Evolutionary conservation across 2,329 filamentous ascomycete species (phyloP), one percentile per base, ranked within the genome.

Genomic region (Fusarium begoniae): DNA sequence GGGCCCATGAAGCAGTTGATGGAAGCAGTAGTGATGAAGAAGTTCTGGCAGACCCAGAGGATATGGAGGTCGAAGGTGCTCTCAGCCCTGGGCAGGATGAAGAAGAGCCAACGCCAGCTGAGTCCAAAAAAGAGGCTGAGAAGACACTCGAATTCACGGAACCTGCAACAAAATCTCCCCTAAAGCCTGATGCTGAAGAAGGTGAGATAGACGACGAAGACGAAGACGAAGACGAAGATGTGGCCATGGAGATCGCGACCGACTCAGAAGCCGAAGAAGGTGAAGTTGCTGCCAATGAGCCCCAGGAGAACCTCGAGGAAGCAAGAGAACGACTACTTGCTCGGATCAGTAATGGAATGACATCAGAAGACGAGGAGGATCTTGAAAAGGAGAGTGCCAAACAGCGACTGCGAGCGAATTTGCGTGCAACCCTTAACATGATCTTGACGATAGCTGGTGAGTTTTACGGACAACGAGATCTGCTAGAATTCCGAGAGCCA

Each of bases 401-500:
- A 66, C 73, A 78, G 41, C 80, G 85, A n/a, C 80, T 80, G 44
- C 83, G 83, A 44, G 82, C 85, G 77, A 90, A 88, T 80, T 87
- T 86, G 84, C 86, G 89, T 35, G 92, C 91, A n/a, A 95, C 94
- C 45, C 86, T 98, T 40, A 95, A 97, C 83, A 97, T 97, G 94
- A 94, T 98, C 60, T 85, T 98, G 75, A 96, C 94, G 0, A 88
- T 98, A 41, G 92, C 93, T 54, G 95, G 94, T 77, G 95, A 98
- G 83, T 90, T 93, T 74, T 98, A 95, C 82, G 95, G 96, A 3
- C 96, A 98, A 83, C 88, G 92, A 73, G 96, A 98, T 82, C 83
- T 98, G 71, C 87, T 98, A 55, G 90, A 93, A 77, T 93, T 92
- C 70, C 89, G 94, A 66, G 89, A 92, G 70, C 88, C 89, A 8